Conservation (phyloP, 1,284 basidiomycete species). For the Leccinum huronense region DNA sequence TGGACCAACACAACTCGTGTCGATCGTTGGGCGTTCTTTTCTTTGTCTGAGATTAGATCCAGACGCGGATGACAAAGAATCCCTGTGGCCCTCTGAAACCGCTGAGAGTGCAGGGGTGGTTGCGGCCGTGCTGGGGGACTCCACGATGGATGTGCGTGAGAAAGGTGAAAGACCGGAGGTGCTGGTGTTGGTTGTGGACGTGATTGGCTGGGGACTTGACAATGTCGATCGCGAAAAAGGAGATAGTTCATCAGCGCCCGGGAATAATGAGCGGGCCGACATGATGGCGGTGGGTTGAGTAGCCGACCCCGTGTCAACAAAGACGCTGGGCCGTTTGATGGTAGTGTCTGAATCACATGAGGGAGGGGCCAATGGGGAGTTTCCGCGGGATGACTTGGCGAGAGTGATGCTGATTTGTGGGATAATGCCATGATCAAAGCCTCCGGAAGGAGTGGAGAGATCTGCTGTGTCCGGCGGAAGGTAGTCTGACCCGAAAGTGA, state of each 20-base stretch:
- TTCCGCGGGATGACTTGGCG: conserved; percentile 31
- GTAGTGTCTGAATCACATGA: conserved; percentile 32
- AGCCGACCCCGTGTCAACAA: conserved; percentile 31
- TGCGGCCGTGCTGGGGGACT: conserved; percentile 29
- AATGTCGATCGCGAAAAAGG: conserved; percentile 23
- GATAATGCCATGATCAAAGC: conserved; percentile 22
- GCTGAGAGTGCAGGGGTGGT: conserved; percentile 32
- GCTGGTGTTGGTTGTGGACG: conserved; percentile 29
- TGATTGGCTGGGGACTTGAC: conserved; percentile 29
- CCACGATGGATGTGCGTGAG: conserved; percentile 29
- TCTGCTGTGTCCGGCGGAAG: conserved; percentile 15
- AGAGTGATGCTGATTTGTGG: conserved; percentile 34
- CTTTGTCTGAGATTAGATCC: conserved; percentile 25
- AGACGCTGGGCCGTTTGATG: conserved; percentile 31
- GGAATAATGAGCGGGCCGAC: conserved; percentile 17
- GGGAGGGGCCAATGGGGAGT: conserved; percentile 28
- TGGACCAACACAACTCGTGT: conserved; percentile 34
- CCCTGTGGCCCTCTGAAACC: conserved; percentile 19
- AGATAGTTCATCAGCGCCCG: conserved; percentile 27
- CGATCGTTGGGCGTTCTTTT: conserved; percentile 34
- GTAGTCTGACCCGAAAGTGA: conserved; percentile 21
- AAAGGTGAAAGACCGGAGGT: conserved; percentile 29
- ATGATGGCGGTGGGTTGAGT: conserved; percentile 23
- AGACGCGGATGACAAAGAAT: conserved; percentile 19
- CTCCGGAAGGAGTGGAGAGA: conserved; percentile 16